Evolutionary conservation across 371 early-diverging fungal species (phyloP), one percentile per base, ranked within the genome.

Genomic region (Zopfochytrium polystomum): DNA sequence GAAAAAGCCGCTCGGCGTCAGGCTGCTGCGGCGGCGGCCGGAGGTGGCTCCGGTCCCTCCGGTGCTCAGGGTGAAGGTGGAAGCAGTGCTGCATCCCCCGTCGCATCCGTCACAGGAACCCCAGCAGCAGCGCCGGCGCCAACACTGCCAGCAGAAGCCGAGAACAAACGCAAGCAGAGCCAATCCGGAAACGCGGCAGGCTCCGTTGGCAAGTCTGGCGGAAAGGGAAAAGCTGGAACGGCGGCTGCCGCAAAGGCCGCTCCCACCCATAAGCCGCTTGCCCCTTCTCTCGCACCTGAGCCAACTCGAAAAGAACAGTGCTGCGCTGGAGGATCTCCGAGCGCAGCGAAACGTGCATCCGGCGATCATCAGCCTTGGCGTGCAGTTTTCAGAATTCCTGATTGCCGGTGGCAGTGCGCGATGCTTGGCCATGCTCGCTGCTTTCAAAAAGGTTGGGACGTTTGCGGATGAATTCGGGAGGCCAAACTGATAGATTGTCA

Each of bases 341-440:
- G 71, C 73, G 38, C 60, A 62, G 42, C 62, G 68, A 42, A 60
- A 60, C 54, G 79, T 98, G 52, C 96, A 98, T 65, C 96, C 97
- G 5, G 88, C 88, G 4, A 87, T 98, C 22, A 72, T 91, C 45
- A 78, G 81, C 29, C 81, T 93, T 5, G 98, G 95, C 4, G 77
- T 93, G 32, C 89, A 89, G 67, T 90, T 91, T 79, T 84, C 87
- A 3, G 84, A 92, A 55, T 84, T 85, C 67, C 85, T 85, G 63
- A 91, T 98, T 47, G 80, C 85, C 20, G 96, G 97, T 11, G 90
- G 94, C 20, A 96, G 95, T 67, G 92, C 93, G 3, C 72, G 95
- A 52, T 89, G 89, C 67, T 80, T 89, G 23, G 92, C 92, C 45
- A 90, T 91, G 85, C 72, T 95, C 58, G 75, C 79, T 34, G 87